Evolutionary conservation across 495 filamentous ascomycete genomes (phyloP).

Genomic region (Neurospora intermedia): DNA sequence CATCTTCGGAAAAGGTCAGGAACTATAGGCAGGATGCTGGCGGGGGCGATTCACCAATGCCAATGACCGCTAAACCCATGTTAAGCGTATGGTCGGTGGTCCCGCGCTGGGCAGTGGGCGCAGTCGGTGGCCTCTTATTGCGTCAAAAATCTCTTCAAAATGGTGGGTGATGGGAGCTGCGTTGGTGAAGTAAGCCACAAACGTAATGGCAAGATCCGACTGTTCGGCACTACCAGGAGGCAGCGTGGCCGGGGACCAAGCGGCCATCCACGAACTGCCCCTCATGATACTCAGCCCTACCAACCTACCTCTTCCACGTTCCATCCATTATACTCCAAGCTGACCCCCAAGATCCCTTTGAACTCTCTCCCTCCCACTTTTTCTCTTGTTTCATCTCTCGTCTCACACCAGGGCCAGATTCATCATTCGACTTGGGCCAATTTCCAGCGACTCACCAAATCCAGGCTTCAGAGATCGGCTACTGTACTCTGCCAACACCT

Average conservation of each 20-base stretch:
- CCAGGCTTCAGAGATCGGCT: background rate
- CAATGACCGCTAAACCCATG: background rate
- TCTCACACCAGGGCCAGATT: background rate
- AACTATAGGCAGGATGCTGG: background rate
- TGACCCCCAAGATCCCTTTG: conserved; percentile 2
- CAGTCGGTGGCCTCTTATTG: background rate
- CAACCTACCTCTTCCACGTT: background rate
- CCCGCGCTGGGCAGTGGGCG: background rate
- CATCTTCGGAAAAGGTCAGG: background rate
- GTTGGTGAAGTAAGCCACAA: background rate
- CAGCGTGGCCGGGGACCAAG: background rate
- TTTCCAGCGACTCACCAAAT: background rate
- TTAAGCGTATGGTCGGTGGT: background rate
- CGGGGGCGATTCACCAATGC: background rate
- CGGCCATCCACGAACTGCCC: background rate
- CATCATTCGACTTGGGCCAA: background rate
- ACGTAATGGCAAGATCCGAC: background rate
- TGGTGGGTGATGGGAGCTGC: background rate
- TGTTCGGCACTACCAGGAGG: background rate
- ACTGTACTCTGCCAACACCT: background rate
- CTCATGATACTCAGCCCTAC: background rate
- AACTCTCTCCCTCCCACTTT: background rate
- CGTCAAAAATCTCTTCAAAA: background rate
- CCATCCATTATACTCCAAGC: background rate
- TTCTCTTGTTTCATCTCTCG: background rate